Conservation (phyloP, 306 rosid genomes). For the Trifolium pratense region DNA sequence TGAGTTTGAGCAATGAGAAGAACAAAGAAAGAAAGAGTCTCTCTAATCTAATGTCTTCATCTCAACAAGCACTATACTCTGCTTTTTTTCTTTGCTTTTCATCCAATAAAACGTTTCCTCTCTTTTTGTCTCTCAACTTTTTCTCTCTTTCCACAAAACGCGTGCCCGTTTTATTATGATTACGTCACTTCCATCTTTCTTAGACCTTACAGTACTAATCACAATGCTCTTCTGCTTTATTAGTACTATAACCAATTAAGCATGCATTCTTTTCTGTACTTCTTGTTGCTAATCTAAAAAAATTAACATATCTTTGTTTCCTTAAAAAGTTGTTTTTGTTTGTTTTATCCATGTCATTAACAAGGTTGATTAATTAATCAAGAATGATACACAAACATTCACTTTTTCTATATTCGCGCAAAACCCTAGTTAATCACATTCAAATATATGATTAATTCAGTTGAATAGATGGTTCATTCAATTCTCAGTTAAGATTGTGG, state of each 20-base stretch:
- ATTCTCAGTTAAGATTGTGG: too few relatives aligned
- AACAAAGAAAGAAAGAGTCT: not conserved
- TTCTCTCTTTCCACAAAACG: slow-evolving; percentile 69
- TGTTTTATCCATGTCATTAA: slow-evolving; percentile 36
- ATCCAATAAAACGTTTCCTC: slow-evolving; percentile 55
- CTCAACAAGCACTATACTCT: not conserved
- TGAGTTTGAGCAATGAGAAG: slow-evolving; percentile 49
- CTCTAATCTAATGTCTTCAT: not conserved
- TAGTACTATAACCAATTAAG: not conserved
- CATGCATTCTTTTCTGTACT: not conserved
- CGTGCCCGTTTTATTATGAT: slow-evolving; percentile 64
- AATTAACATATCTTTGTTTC: not conserved
- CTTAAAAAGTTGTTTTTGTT: slow-evolving; percentile 47
- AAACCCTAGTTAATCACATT: too few relatives aligned
- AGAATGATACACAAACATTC: too few relatives aligned
- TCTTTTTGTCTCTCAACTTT: slow-evolving; percentile 58
- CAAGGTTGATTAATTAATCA: not conserved
- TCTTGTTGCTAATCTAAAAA: not conserved
- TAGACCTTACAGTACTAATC: not conserved
- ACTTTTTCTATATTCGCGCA: too few relatives aligned
- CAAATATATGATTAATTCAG: too few relatives aligned
- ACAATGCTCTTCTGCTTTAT: not conserved
- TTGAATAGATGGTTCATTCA: too few relatives aligned
- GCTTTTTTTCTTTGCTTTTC: slow-evolving; percentile 38
- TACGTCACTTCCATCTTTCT: slow-evolving; percentile 73